Base-by-base conservation (phyloP, 169 alveolate species). In the Plasmodium vivax region DNA sequence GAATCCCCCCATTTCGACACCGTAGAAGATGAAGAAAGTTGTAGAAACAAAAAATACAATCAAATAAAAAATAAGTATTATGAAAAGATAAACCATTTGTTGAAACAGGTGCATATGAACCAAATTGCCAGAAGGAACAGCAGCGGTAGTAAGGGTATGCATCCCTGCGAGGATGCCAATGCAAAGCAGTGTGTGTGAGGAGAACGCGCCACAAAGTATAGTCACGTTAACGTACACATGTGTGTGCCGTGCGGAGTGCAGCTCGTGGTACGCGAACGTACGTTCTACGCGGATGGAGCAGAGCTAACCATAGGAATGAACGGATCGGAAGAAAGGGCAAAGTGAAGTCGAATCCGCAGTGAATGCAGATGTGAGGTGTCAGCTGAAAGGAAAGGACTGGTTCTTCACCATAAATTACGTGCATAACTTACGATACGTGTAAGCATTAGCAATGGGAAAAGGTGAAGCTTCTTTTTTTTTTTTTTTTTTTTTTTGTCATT, bases 91-190 rank as follows among this genome's bases (percentile, higher is more conserved):
- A 85, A 85, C 41, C 47, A 45, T 38, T 10, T 85, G 80, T 54
- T 85, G 41, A 85, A 85, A 79, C 82, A 85, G 27, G 68, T 75
- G 27, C 93, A 85, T 36, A 8, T 85, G 47, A 85, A 36, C 45
- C 54, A 85, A 85, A 47, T 85, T 54, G 85, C 93, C n/a, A 75
- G 93, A 85, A 68, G 68, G 38, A 85, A 74, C 19, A 43, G 16
- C 41, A 34, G 30, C 36, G 14, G 10, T 14, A n/a, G 36, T 23
- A 62, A 12, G 77, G 30, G 38, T 62, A 16, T 62, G 77, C 36
- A 62, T 62, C 36, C 12, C 38, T 23, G 77, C 36, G 77, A 6
- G 36, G 38, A 19, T 62, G 30, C 36, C 16, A 16, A 23, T 62
- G 38, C 36, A 23, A 62, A 62, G 36, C 77, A 62, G 16, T 6